Conservation (phyloP, 352 stramenopile genomes). For the Phytophthora tubulina region DNA sequence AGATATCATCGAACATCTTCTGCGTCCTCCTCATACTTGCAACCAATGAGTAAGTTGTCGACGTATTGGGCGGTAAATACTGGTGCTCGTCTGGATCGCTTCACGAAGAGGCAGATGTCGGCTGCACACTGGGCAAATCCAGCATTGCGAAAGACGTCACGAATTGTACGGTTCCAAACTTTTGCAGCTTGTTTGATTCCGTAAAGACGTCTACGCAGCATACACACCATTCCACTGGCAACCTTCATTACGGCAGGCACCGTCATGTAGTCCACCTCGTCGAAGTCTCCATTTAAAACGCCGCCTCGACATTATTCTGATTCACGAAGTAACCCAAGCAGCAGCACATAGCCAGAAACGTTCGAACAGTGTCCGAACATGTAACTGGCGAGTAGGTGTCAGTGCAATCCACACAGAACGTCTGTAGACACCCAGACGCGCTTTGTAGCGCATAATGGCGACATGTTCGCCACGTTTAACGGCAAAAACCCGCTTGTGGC, state of each 20-base stretch:
- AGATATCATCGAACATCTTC: neutral
- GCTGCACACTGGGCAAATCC: constrained; percentile 3
- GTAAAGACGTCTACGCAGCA: constrained; percentile 40
- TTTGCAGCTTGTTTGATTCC: constrained; percentile 47
- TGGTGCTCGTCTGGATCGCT: neutral
- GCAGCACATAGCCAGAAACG: constrained; percentile 24
- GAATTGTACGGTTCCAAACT: constrained; percentile 42
- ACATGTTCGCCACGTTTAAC: constrained; percentile 31
- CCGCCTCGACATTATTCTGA: constrained; percentile 9
- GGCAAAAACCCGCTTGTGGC: constrained; percentile 24
- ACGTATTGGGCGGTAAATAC: constrained; percentile 25
- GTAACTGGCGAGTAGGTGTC: constrained; percentile 45
- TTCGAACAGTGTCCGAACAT: constrained; percentile 32
- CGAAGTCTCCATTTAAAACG: constrained; percentile 39
- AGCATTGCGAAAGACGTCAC: neutral
- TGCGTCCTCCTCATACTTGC: neutral
- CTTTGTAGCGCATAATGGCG: constrained; percentile 36
- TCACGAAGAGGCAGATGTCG: constrained; percentile 12
- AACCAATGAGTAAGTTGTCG: constrained; percentile 18
- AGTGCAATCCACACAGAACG: constrained; percentile 29
- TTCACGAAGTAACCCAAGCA: neutral
- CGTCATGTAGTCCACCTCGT: constrained; percentile 40
- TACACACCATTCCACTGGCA: constrained; percentile 30
- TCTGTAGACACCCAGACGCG: constrained; percentile 40
- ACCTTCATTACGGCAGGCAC: constrained; percentile 25